These are phyloP conservation scores for Aspergillus coremiiformis DNA, from an alignment of 495 filamentous ascomycete genomes.

Conservation along the genomic window DNA sequence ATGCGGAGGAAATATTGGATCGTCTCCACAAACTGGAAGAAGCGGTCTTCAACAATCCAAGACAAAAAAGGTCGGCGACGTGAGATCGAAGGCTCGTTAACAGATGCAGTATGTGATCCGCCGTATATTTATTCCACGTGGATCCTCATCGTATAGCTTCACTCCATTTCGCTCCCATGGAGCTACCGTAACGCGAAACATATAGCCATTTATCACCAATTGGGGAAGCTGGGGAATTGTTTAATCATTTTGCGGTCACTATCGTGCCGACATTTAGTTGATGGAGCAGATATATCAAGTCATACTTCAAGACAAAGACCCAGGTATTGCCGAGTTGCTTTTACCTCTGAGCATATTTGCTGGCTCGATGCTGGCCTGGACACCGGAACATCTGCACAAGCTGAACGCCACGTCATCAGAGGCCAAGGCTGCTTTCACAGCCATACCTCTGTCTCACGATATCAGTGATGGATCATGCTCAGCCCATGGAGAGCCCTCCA, in stretches of 20 bases:
- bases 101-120: no score
- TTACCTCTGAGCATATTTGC: conserved; percentile 24
- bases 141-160: no score
- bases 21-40: background rate
- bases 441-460: conserved; percentile 16
- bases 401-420: conserved; percentile 17
- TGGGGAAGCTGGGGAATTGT: conserved; percentile 17
- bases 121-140: no score
- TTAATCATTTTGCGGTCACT: conserved; percentile 18
- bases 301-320: conserved; percentile 15
- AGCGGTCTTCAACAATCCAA: background rate
- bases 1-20: background rate
- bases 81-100: background rate
- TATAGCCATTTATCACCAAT: conserved; percentile 16
- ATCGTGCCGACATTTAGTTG: conserved; percentile 17
- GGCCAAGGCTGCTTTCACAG: conserved; percentile 16
- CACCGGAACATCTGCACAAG: conserved; percentile 12
- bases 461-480: conserved; percentile 19
- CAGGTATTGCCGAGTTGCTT: conserved; percentile 7
- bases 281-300: conserved; percentile 20
- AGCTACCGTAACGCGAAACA: background rate
- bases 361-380: conserved; percentile 18
- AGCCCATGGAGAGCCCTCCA: conserved; percentile 14
- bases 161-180: background rate
- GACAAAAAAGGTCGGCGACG: background rate